Base-by-base conservation (phyloP, 2,329 filamentous ascomycete species). In the Fusarium nematophilum region DNA sequence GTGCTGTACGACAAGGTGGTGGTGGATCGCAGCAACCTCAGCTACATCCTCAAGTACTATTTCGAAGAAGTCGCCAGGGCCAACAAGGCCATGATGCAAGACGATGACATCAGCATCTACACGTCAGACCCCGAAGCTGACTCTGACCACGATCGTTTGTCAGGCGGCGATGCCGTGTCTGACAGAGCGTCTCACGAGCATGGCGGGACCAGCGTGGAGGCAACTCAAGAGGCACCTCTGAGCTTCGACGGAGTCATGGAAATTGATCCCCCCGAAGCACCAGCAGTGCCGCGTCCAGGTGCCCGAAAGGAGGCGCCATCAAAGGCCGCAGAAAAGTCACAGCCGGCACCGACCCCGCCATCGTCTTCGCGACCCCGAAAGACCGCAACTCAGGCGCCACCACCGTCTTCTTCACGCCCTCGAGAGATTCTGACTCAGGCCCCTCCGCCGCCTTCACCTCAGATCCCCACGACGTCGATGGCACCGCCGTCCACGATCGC, bases 21-120 rank as follows among this genome's bases (percentile, higher is more conserved):
- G 21, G 68, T 82, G 9, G 75, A 68, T 4, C 72, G 66, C 25
- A 53, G 62, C 9, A 79, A 75, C 34, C 56, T 82, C 5, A 62
- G 70, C 2, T 61, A 64, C 9, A 72, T 79, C 6, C 61, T 78
- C 9, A 57, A 65, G 2, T 62, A 59, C 4, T 79, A 79, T 26
- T 67, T 72, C 0, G 61, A 72, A 2, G 70, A 78, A 39, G 72
- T 73, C 6, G 62, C 60, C 11, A 46, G 57, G 4, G 65, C 58
- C 10, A 66, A 39, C 7, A 54, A 47, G n/a, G 40, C 65, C 21
- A 56, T 67, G n/a, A 33, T 38, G 9, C 33, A 31, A 10, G 45
- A 49, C 14, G 55, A 50, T 8, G 60, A 56, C 23, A 47, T 56
- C 3, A 55, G 33, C 18, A 56, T 62, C n/a, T 64, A 64, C 26